Percentiles rank a stretch among this genome's conserved stretches.
phyloP scores from a whole-genome alignment of 345 rosid genomes.

The Eucalyptus globulus region DNA sequence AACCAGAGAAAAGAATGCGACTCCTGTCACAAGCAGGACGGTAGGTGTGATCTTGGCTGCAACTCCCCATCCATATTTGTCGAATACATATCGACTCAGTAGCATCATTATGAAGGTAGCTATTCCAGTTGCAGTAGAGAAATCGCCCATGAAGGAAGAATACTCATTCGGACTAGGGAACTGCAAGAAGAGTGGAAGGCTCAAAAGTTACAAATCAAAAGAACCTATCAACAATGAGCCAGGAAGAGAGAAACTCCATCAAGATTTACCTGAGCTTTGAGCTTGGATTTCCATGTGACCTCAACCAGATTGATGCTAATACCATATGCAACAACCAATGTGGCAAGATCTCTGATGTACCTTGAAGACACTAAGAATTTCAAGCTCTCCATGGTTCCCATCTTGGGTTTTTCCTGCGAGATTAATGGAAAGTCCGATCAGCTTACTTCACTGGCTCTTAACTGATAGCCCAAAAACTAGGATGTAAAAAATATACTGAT shows the following conservation, averaged over 20 bases:
- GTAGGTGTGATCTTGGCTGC: slow-evolving; percentile 94
- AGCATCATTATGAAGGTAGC: slow-evolving; percentile 98
- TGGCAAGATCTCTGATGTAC: slow-evolving; percentile 88
- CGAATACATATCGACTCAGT: slow-evolving; percentile 69
- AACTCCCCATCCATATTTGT: slow-evolving; percentile 95
- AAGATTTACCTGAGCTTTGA: slow-evolving; percentile 79
- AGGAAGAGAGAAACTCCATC: background rate
- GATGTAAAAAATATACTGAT: background rate
- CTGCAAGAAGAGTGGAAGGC: slow-evolving; percentile 13
- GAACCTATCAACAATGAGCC: background rate
- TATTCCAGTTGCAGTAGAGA: slow-evolving; percentile 92
- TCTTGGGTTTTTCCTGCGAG: slow-evolving; percentile 69
- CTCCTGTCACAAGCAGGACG: slow-evolving; percentile 72
- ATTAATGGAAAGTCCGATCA: background rate
- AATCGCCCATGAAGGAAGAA: slow-evolving; percentile 98
- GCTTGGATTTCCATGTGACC: slow-evolving; percentile 99
- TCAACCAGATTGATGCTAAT: slow-evolving; percentile 96
- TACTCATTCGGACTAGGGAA: slow-evolving; percentile 96
- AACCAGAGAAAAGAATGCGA: slow-evolving; percentile 84
- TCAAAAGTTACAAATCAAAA: background rate
- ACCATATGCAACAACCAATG: slow-evolving; percentile 96
- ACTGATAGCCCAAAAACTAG: background rate
- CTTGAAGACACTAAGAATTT: slow-evolving; percentile 83
- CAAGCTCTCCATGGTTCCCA: slow-evolving; percentile 98
- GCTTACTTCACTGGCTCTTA: background rate